Conservation (phyloP, 1,284 basidiomycete species). For the Erythrobasidium hasegawianum region DNA sequence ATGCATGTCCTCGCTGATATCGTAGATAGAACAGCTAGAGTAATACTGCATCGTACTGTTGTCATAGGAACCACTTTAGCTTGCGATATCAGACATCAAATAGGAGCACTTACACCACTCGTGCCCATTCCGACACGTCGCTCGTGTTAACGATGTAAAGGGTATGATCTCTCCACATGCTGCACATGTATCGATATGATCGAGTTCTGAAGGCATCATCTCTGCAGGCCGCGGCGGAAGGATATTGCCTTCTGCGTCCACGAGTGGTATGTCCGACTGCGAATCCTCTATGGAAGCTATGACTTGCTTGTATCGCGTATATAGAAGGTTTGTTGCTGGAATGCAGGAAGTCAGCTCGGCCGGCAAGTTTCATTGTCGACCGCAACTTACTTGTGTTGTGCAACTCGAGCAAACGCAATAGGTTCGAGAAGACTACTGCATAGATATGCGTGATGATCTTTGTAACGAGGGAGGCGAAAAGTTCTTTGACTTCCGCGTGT, state of each 20-base stretch:
- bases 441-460: not conserved
- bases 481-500: no score
- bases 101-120: slow-evolving; percentile 15
- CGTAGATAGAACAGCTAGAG: slow-evolving; percentile 19
- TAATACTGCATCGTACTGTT: slow-evolving; percentile 20
- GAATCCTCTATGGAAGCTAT: not conserved
- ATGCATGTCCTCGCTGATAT: slow-evolving; percentile 19
- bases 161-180: slow-evolving; percentile 18
- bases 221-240: slow-evolving; percentile 2
- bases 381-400: not conserved
- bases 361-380: no score
- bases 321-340: no score
- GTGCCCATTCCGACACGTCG: slow-evolving; percentile 29
- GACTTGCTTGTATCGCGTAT: no score
- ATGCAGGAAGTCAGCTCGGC: no score
- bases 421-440: not conserved
- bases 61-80: no score
- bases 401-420: not conserved
- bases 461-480: no score
- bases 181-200: slow-evolving; percentile 17
- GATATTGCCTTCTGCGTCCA: not conserved
- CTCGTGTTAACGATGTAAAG: slow-evolving; percentile 7
- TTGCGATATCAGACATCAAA: no score
- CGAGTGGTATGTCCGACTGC: slow-evolving; percentile 1
- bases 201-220: slow-evolving; percentile 6